Evolutionary conservation across 2,329 filamentous ascomycete genomes (phyloP).

Genomic region (Huntiella abstrusa): DNA sequence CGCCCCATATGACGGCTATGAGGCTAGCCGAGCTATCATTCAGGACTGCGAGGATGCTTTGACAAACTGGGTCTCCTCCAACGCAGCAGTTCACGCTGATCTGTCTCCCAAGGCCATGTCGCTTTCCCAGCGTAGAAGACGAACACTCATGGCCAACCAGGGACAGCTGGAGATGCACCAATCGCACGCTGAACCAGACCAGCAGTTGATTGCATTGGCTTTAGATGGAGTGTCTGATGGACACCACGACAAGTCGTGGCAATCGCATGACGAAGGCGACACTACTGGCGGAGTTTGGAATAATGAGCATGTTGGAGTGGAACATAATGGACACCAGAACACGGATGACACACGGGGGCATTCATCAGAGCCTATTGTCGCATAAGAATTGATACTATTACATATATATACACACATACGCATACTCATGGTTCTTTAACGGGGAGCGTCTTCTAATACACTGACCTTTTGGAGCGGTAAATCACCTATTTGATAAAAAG

Average conservation of each 20-base stretch:
- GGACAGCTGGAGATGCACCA: too few species aligned
- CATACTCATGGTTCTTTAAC: too few species aligned
- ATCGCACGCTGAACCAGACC: too few species aligned
- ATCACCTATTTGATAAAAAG: too few species aligned
- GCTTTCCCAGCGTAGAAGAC: constrained; percentile 55
- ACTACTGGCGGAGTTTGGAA: constrained; percentile 40
- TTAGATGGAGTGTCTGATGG: too few species aligned
- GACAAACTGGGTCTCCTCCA: constrained; percentile 88
- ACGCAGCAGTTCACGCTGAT: constrained; percentile 72
- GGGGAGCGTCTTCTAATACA: too few species aligned
- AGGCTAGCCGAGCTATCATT: constrained; percentile 96
- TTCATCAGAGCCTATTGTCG: constrained; percentile 29
- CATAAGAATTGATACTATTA: background rate
- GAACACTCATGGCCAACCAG: too few species aligned
- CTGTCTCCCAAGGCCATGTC: constrained; percentile 76
- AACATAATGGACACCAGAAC: constrained; percentile 22
- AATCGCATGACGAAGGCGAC: constrained; percentile 27
- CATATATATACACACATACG: too few species aligned
- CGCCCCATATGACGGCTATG: constrained; percentile 90
- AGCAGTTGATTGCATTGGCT: too few species aligned
- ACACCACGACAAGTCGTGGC: too few species aligned
- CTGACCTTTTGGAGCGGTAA: too few species aligned
- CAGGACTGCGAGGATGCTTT: constrained; percentile 96
- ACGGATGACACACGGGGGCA: constrained; percentile 35
- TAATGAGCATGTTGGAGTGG: constrained; percentile 32